Conservation (phyloP, 441 rosid genomes). For the Adansonia madagascariensis region DNA sequence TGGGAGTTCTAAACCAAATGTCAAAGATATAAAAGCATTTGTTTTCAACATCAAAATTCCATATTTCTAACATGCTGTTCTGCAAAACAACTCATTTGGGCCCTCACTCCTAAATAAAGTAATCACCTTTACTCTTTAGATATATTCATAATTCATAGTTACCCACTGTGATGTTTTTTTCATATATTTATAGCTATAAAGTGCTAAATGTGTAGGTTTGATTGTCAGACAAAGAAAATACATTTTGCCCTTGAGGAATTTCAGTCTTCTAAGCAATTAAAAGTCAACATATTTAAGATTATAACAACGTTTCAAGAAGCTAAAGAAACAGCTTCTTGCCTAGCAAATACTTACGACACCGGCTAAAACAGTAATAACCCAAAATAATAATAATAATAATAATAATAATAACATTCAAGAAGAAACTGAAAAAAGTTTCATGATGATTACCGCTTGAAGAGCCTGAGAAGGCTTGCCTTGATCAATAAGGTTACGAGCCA, state of each 20-base stretch:
- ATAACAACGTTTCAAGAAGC: not conserved
- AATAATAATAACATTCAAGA: not conserved
- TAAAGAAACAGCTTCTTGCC: not conserved
- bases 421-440: not conserved
- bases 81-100: not conserved
- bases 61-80: not conserved
- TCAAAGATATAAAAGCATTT: not conserved
- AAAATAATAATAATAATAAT: no score
- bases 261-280: not conserved
- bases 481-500: constrained; percentile 72
- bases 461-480: constrained; percentile 88
- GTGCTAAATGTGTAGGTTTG: not conserved
- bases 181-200: not conserved
- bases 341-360: not conserved
- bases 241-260: constrained; percentile 26
- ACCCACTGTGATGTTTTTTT: not conserved
- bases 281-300: not conserved
- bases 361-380: not conserved
- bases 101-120: not conserved
- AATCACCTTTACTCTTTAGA: not conserved
- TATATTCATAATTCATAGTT: not conserved
- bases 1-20: not conserved
- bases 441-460: constrained; percentile 73
- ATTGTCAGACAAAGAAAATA: constrained; percentile 23
- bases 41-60: not conserved